These are phyloP conservation scores for Solanum tacnaense DNA, from an alignment of 257 asterid species.

Conservation along the genomic window DNA sequence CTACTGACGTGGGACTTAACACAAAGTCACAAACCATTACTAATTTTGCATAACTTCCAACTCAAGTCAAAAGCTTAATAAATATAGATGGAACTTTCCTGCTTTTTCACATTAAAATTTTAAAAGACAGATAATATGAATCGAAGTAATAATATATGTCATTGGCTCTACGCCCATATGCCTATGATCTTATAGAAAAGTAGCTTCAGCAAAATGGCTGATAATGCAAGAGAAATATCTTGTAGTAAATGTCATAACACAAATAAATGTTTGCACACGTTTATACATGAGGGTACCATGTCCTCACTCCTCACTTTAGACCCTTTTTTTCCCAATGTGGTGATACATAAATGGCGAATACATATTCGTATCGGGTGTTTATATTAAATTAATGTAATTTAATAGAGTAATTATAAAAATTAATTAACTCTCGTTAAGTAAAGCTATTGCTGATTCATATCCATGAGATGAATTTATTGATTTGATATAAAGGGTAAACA, in stretches of 20 bases:
- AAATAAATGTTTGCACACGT: background rate
- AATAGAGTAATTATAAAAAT: too few species aligned
- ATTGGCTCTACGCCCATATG: background rate
- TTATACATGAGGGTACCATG: background rate
- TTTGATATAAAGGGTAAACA: too few species aligned
- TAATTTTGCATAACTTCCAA: background rate
- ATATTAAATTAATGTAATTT: too few species aligned
- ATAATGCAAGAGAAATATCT: background rate
- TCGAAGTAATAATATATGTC: background rate
- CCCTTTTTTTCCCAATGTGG: background rate
- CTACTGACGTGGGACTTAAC: background rate
- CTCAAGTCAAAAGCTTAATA: background rate
- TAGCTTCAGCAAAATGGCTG: background rate
- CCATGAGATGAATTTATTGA: accelerated
- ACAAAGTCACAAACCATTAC: background rate
- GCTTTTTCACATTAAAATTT: background rate
- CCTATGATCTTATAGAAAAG: background rate
- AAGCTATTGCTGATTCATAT: too few species aligned
- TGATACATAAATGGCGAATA: background rate
- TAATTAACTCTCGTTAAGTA: background rate
- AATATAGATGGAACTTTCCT: background rate
- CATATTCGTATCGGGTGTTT: too few species aligned
- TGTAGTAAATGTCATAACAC: background rate
- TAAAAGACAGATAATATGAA: background rate
- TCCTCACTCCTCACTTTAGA: background rate